Percentiles rank a stretch among this genome's conserved stretches.
These are phyloP conservation scores for Zymoseptoria crescenta DNA, from an alignment of 2,329 filamentous ascomycete genomes.

Conservation along the genomic window DNA sequence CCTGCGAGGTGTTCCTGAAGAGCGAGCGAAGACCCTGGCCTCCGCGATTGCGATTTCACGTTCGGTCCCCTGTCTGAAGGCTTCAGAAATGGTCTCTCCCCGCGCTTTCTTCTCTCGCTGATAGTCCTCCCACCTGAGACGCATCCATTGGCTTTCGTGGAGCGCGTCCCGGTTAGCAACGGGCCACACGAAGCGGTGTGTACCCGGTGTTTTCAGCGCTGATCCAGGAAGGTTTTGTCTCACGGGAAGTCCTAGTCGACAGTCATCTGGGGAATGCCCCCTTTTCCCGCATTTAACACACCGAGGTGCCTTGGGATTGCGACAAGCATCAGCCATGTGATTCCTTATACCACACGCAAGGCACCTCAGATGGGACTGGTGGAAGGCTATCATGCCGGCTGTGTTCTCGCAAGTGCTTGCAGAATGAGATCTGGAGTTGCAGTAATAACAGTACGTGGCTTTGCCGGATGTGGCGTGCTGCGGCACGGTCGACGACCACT, in stretches of 20 bases:
- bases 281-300: background rate
- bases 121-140: background rate
- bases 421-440: slow-evolving; percentile 7
- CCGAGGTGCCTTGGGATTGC: background rate
- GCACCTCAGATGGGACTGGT: background rate
- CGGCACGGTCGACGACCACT: background rate
- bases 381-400: background rate
- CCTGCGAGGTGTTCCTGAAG: background rate
- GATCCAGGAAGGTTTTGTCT: background rate
- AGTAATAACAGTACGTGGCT: slow-evolving; percentile 2
- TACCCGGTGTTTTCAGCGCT: background rate
- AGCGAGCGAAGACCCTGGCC: background rate
- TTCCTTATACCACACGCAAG: background rate
- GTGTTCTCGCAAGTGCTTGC: background rate
- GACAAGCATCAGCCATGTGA: slow-evolving; percentile 4
- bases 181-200: background rate
- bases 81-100: background rate
- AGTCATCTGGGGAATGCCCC: too few species aligned
- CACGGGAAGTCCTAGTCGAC: too few species aligned
- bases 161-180: background rate
- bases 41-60: background rate
- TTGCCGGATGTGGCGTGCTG: background rate
- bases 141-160: background rate
- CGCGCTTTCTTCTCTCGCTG: background rate
- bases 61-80: background rate